Percentiles rank a stretch among this genome's conserved stretches.
Evolutionary conservation across 2,329 filamentous ascomycete species (phyloP).

Genomic region (Thielaviopsis cerberus): DNA sequence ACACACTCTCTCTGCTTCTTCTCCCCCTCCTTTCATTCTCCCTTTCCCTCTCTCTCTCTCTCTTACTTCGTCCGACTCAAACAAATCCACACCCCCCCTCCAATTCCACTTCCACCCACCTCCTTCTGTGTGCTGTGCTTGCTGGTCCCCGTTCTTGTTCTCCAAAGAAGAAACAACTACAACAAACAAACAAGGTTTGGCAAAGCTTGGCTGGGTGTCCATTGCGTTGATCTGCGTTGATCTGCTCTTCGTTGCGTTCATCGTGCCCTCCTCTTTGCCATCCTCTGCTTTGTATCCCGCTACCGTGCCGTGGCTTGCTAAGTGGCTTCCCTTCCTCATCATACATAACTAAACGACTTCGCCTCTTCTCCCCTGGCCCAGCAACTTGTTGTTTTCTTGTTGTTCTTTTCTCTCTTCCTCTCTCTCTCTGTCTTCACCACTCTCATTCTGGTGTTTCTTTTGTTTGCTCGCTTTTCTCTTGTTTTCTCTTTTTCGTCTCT

Average conservation of each 20-base stretch:
- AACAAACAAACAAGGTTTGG: conserved; percentile 1
- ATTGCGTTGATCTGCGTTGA: background rate
- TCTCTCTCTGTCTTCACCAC: conserved; percentile 11
- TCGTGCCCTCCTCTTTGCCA: background rate
- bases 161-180: background rate
- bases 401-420: conserved; percentile 14
- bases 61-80: background rate
- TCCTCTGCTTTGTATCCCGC: background rate
- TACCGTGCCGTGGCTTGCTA: conserved; percentile 3
- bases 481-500: conserved; percentile 13
- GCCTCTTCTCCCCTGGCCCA: conserved; percentile 2
- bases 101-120: background rate
- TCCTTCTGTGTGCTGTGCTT: background rate
- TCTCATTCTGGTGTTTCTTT: too few species aligned
- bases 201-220: background rate
- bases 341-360: background rate
- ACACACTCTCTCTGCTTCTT: background rate
- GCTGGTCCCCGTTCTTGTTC: background rate
- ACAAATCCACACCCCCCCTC: background rate
- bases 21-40: background rate
- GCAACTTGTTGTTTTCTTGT: conserved; percentile 9
- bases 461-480: conserved; percentile 8
- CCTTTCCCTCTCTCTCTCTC: background rate
- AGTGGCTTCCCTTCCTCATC: conserved; percentile 4
- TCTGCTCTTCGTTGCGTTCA: too few species aligned